phyloP scores from a whole-genome alignment of 73 alveolate genomes.

The Blepharisma japonicum region DNA sequence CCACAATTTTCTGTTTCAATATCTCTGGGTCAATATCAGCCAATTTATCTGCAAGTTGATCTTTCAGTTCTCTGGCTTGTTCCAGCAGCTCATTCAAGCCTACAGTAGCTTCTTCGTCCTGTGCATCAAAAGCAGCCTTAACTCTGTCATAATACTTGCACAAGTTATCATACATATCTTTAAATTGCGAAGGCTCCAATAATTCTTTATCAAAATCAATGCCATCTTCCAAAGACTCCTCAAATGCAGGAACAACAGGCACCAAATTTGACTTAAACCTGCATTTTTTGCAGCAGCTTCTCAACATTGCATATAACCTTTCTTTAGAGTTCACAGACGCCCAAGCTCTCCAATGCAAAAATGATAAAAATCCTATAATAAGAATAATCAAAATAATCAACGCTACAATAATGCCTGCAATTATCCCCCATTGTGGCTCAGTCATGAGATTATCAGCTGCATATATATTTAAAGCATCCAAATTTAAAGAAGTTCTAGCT shows the following conservation, averaged over 20 bases:
- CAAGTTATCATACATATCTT: not conserved
- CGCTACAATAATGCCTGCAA: slow-evolving; percentile 43
- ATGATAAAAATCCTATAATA: slow-evolving; percentile 32
- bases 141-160: not conserved
- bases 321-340: slow-evolving; percentile 37
- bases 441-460: slow-evolving; percentile 30
- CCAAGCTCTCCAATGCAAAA: slow-evolving; percentile 35
- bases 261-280: not conserved
- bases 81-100: not conserved
- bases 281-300: slow-evolving; percentile 29
- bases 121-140: slow-evolving; percentile 18
- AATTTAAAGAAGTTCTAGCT: slow-evolving; percentile 39
- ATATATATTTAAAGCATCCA: slow-evolving; percentile 39
- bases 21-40: not conserved
- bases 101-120: slow-evolving; percentile 14
- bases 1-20: not conserved
- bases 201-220: slow-evolving; percentile 50
- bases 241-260: slow-evolving; percentile 24
- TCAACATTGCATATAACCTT: slow-evolving; percentile 8
- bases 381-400: slow-evolving; percentile 38
- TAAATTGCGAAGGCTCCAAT: slow-evolving; percentile 33
- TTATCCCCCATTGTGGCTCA: slow-evolving; percentile 63
- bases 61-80: slow-evolving; percentile 1
- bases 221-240: slow-evolving; percentile 34
- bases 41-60: slow-evolving; percentile 8